Evolutionary conservation across 2,329 filamentous ascomycete genomes (phyloP).

Genomic region (Lojkania enalia): DNA sequence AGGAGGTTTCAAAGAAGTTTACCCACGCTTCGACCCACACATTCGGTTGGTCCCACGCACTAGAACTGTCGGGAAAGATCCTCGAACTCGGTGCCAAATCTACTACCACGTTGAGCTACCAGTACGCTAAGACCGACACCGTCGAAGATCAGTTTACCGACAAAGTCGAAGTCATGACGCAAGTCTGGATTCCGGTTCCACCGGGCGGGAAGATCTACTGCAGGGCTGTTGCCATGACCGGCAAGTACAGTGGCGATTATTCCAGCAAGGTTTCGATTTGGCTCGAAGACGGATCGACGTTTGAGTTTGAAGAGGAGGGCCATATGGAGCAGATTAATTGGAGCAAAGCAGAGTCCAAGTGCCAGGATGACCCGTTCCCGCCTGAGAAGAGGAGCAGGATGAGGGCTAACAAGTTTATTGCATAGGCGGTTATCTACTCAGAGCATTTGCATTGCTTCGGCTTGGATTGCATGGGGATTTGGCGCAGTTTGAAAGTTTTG

Average conservation of each 20-base stretch:
- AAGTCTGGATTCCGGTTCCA: constrained; percentile 12
- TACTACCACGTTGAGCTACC: constrained; percentile 16
- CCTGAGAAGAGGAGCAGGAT: constrained; percentile 1
- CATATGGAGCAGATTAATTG: constrained; percentile 21
- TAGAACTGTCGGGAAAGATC: constrained; percentile 20
- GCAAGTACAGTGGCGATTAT: constrained; percentile 18
- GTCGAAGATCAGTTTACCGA: constrained; percentile 7
- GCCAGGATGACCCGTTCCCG: constrained; percentile 15
- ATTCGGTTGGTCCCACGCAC: constrained; percentile 14
- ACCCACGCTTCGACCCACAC: constrained; percentile 11
- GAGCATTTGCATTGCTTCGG: too few species aligned
- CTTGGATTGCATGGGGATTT: too few species aligned
- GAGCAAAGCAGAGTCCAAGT: constrained; percentile 16
- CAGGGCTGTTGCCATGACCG: constrained; percentile 17
- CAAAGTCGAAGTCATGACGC: constrained; percentile 14
- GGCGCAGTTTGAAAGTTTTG: too few species aligned
- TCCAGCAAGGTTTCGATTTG: constrained; percentile 14
- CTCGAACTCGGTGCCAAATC: constrained; percentile 19
- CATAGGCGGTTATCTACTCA: too few species aligned
- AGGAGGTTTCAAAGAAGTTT: constrained; percentile 12
- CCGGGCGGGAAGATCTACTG: constrained; percentile 20
- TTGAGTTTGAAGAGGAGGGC: constrained; percentile 13
- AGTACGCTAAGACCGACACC: constrained; percentile 11
- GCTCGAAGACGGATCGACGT: constrained; percentile 20
- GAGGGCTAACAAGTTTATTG: constrained; percentile 8